Evolutionary conservation across 1,284 basidiomycete species (phyloP).

Genomic region (Pholiota adiposa): DNA sequence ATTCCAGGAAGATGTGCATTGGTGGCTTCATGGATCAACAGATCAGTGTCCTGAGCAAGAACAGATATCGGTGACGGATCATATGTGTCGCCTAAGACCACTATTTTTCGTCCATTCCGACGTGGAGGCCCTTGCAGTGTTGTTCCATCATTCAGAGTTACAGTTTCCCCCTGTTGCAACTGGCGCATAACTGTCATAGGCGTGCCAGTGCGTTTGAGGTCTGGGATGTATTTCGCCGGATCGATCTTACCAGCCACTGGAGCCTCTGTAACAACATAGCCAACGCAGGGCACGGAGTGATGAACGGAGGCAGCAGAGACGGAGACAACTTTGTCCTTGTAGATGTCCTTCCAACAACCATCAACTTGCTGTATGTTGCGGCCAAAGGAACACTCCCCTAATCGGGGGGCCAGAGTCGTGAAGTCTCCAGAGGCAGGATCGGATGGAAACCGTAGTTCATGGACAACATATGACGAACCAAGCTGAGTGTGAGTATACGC

Average conservation of each 20-base stretch:
- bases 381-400: constrained; percentile 67
- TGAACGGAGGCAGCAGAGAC: constrained; percentile 86
- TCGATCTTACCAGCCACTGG: constrained; percentile 80
- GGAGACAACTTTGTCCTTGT: constrained; percentile 58
- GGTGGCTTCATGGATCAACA: constrained; percentile 88
- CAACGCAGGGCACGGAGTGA: constrained; percentile 84
- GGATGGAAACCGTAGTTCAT: constrained; percentile 76
- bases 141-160: constrained; percentile 80
- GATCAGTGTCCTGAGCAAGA: constrained; percentile 63
- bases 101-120: constrained; percentile 73
- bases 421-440: constrained; percentile 56
- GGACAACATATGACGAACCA: constrained; percentile 81
- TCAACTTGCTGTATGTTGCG: constrained; percentile 66
- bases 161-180: constrained; percentile 72
- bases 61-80: constrained; percentile 69
- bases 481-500: constrained; percentile 75
- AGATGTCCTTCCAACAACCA: constrained; percentile 78
- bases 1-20: constrained; percentile 85
- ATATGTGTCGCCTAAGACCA: constrained; percentile 82
- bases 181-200: constrained; percentile 73
- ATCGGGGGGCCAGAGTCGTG: constrained; percentile 49
- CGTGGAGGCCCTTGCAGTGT: constrained; percentile 73
- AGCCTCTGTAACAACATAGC: constrained; percentile 81
- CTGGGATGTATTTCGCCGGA: constrained; percentile 62
- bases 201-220: constrained; percentile 72